Evolutionary conservation across 23 red algal genomes (phyloP).

Genomic region (Cyanidiococcus yangmingshanensis): DNA sequence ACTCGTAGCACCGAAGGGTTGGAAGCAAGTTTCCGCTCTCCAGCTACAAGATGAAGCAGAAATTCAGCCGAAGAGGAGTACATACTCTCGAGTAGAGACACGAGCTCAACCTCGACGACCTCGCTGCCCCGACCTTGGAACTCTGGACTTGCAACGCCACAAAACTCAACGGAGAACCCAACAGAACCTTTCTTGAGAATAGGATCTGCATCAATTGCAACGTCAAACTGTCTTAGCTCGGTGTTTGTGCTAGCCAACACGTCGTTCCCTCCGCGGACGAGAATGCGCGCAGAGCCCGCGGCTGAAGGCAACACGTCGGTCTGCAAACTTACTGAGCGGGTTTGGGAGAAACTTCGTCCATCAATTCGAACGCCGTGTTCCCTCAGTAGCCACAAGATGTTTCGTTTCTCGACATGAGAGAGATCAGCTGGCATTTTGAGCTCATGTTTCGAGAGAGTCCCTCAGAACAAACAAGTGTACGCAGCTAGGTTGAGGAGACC

Average conservation of each 20-base stretch:
- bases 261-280: background rate
- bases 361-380: slow-evolving; percentile 15
- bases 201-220: background rate
- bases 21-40: background rate
- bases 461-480: too few species aligned
- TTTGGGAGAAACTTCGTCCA: background rate
- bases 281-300: slow-evolving; percentile 17
- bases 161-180: slow-evolving; percentile 21
- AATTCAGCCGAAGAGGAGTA: background rate
- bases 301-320: slow-evolving; percentile 22
- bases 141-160: slow-evolving; percentile 12
- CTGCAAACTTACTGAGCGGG: background rate
- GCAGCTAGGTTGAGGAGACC: too few species aligned
- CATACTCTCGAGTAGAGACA: background rate
- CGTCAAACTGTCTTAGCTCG: slow-evolving; percentile 6
- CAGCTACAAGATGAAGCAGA: background rate
- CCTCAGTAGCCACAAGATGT: background rate
- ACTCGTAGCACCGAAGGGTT: background rate
- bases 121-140: slow-evolving; percentile 21
- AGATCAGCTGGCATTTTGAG: background rate
- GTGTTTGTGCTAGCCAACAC: slow-evolving; percentile 18
- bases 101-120: background rate
- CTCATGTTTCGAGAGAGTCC: too few species aligned
- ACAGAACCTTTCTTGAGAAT: background rate
- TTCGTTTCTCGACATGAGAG: background rate